A percentile compares a stretch with the other conserved stretches of the same genome.
Conservation (phyloP, 2,329 filamentous ascomycete species). For the Ascochyta fabae region DNA sequence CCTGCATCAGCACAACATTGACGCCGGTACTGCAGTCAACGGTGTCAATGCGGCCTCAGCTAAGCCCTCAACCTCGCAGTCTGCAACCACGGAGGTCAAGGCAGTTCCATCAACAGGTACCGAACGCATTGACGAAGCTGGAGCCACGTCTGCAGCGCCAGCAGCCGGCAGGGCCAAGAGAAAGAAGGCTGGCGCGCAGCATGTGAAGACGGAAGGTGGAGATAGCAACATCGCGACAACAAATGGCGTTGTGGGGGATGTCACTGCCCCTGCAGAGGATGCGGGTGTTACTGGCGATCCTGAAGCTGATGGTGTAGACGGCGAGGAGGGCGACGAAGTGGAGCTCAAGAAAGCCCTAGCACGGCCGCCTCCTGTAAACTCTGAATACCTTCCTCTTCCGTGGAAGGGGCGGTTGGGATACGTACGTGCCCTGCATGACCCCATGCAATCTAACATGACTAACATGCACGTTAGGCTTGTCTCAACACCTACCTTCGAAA, state of each 20-base stretch:
- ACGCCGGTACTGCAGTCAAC: conserved; percentile 18
- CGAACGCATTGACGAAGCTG: conserved; percentile 18
- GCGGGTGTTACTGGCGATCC: conserved; percentile 49
- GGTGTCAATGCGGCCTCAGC: conserved; percentile 22
- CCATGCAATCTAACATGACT: conserved; percentile 26
- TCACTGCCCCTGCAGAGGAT: conserved; percentile 25
- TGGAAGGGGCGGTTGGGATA: conserved; percentile 92
- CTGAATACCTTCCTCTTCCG: conserved; percentile 80
- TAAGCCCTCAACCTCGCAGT: conserved; percentile 18
- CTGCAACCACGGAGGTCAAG: conserved; percentile 25
- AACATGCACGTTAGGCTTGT: conserved; percentile 67
- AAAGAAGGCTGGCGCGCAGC: conserved; percentile 30
- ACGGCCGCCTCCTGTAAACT: conserved; percentile 80
- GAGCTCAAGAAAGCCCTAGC: conserved; percentile 65
- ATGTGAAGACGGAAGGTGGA: conserved; percentile 38
- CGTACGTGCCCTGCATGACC: conserved; percentile 59
- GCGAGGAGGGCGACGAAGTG: conserved; percentile 56
- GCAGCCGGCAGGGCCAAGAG: conserved; percentile 30
- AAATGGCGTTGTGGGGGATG: conserved; percentile 22
- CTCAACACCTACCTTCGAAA: conserved; percentile 89
- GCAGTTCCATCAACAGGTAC: conserved; percentile 18
- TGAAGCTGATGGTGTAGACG: conserved; percentile 55
- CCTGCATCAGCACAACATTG: conserved; percentile 16
- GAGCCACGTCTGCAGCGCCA: conserved; percentile 17
- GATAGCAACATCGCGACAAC: conserved; percentile 19